phyloP scores from a whole-genome alignment of 75 land plant species.

The Pinus tabuliformis region DNA sequence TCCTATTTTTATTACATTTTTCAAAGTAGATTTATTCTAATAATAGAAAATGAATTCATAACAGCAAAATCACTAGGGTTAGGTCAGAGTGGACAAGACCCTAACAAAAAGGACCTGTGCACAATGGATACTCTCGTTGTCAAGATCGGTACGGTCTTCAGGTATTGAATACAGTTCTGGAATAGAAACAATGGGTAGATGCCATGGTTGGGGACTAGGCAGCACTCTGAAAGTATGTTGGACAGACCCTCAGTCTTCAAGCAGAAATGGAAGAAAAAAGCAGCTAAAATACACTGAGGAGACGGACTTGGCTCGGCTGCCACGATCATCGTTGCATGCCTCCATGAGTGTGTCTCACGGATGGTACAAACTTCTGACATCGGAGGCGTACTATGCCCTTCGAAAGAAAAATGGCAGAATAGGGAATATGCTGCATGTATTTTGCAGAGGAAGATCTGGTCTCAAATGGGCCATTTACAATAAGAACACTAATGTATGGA shows the following conservation, averaged over 20 bases:
- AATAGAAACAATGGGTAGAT: neutral
- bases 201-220: neutral
- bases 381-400: constrained; percentile 28
- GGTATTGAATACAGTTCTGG: too few species aligned
- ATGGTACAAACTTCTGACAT: constrained; percentile 28
- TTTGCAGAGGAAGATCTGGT: constrained; percentile 31
- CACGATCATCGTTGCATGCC: constrained; percentile 31
- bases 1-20: too few species aligned
- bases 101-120: too few species aligned
- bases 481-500: constrained; percentile 28
- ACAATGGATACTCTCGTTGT: too few species aligned
- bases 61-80: too few species aligned
- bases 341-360: constrained; percentile 45
- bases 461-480: constrained; percentile 29
- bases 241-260: neutral
- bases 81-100: too few species aligned
- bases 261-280: neutral
- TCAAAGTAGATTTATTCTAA: too few species aligned
- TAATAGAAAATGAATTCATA: too few species aligned
- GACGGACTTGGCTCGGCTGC: constrained; percentile 40
- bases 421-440: constrained; percentile 30
- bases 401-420: constrained; percentile 23
- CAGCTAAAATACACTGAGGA: neutral
- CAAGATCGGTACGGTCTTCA: too few species aligned
- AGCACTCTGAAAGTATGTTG: neutral